phyloP scores from a whole-genome alignment of 805 yeast genomes.

The Hanseniaspora taiwanica region DNA sequence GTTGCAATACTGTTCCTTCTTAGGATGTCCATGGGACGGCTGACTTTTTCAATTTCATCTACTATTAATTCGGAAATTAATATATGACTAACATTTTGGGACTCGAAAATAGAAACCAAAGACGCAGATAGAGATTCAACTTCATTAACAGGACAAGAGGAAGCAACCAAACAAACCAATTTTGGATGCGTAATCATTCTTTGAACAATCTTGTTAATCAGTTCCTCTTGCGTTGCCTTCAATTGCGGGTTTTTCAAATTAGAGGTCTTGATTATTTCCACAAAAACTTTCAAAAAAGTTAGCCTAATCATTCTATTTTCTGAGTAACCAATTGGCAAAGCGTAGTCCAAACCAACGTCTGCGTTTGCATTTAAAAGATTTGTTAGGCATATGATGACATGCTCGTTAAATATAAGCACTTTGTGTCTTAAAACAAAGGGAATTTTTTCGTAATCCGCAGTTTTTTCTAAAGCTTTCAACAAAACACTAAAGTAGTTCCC shows the following conservation, averaged over 20 bases:
- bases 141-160: constrained; percentile 52
- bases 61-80: constrained; percentile 42
- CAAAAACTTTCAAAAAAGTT: constrained; percentile 66
- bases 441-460: constrained; percentile 22
- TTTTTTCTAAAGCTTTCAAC: constrained; percentile 29
- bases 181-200: constrained; percentile 26
- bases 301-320: constrained; percentile 49
- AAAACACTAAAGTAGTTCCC: constrained; percentile 59
- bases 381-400: constrained; percentile 51
- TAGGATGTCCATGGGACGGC: constrained; percentile 57
- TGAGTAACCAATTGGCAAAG: constrained; percentile 69
- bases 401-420: constrained; percentile 42
- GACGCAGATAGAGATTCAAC: constrained; percentile 61
- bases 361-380: constrained; percentile 60
- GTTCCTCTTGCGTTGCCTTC: constrained; percentile 15
- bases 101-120: constrained; percentile 39
- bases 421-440: constrained; percentile 37
- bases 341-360: constrained; percentile 63
- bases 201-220: constrained; percentile 20
- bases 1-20: constrained; percentile 78
- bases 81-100: constrained; percentile 29
- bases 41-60: constrained; percentile 48
- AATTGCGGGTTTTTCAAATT: constrained; percentile 16
- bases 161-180: constrained; percentile 39
- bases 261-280: constrained; percentile 39